Conservation (phyloP, 768 basidiomycete genomes). For the Asterophora parasitica region DNA sequence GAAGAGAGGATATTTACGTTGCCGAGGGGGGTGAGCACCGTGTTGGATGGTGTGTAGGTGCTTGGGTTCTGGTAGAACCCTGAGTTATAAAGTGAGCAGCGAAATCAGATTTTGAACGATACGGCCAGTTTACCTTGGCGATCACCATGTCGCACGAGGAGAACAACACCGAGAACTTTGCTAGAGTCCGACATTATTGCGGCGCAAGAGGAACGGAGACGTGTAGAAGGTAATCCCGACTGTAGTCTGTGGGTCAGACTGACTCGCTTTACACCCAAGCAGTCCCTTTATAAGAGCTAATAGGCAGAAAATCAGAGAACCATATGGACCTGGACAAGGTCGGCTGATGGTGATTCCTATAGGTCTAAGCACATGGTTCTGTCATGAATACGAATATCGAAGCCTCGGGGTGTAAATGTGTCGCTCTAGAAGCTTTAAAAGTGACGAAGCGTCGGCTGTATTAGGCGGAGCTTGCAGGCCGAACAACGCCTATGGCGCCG, state of each 20-base stretch:
- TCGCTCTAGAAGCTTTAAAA: background rate
- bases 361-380: background rate
- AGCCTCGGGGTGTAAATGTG: background rate
- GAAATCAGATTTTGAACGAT: background rate
- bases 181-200: slow-evolving; percentile 18
- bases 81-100: slow-evolving; percentile 9
- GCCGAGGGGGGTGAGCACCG: slow-evolving; percentile 64
- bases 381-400: background rate
- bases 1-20: slow-evolving; percentile 38
- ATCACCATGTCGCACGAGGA: slow-evolving; percentile 57
- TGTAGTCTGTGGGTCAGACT: background rate
- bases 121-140: slow-evolving; percentile 33
- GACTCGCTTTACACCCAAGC: background rate
- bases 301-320: background rate
- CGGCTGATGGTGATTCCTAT: background rate
- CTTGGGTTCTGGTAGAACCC: slow-evolving; percentile 64
- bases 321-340: background rate
- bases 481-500: too few species aligned
- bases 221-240: background rate
- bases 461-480: too few species aligned
- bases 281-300: background rate
- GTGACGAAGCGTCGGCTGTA: too few species aligned
- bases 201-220: background rate
- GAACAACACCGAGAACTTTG: slow-evolving; percentile 49
- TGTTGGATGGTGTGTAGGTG: slow-evolving; percentile 51